phyloP scores from a whole-genome alignment of 2,329 filamentous ascomycete species.

The Trichoderma semiorbis region DNA sequence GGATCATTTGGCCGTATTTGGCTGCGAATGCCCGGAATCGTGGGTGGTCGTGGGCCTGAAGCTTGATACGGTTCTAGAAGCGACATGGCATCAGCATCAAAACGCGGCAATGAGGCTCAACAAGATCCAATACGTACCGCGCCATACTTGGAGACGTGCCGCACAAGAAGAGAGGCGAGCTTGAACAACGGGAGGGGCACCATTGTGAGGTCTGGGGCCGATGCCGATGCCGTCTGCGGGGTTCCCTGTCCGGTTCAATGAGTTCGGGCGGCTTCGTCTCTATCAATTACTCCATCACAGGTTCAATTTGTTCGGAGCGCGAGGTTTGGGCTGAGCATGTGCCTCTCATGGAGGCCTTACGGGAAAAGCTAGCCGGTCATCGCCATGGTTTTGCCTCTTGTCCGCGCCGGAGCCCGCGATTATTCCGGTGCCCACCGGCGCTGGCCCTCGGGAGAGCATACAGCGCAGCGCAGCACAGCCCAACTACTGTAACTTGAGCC shows the following conservation, averaged over 20 bases:
- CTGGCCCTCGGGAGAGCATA: neutral
- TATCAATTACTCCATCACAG: neutral
- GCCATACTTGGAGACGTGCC: constrained; percentile 66
- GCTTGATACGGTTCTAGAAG: constrained; percentile 60
- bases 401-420: constrained; percentile 17
- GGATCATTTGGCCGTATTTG: constrained; percentile 59
- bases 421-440: constrained; percentile 15
- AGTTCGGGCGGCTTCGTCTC: neutral
- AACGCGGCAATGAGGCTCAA: neutral
- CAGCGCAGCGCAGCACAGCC: neutral
- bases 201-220: constrained; percentile 40
- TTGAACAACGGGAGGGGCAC: constrained; percentile 66
- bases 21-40: constrained; percentile 59
- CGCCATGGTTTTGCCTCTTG: neutral
- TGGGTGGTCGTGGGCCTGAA: constrained; percentile 62
- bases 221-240: neutral
- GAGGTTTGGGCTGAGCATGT: neutral
- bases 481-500: neutral
- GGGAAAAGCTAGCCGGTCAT: neutral
- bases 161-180: constrained; percentile 60
- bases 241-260: constrained; percentile 1
- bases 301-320: neutral
- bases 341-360: constrained; percentile 6
- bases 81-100: constrained; percentile 20
- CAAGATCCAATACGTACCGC: constrained; percentile 48